A percentile compares a stretch with the other conserved stretches of the same genome.
Conservation (phyloP, 192 early-diverging fungal species). For the Coemansia guatemalensis region DNA sequence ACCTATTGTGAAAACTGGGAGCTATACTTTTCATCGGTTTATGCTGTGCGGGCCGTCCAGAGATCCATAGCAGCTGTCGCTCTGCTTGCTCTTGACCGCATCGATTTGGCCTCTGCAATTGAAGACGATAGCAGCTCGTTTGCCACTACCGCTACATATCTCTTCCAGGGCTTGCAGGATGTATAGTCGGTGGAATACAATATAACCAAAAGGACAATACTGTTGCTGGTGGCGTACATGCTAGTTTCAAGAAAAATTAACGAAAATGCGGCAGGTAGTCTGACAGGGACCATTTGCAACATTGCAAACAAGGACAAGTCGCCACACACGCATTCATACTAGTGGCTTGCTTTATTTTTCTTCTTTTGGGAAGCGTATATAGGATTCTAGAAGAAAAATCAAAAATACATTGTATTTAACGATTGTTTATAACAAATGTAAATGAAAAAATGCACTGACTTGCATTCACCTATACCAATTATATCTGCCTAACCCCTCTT, state of each 20-base stretch:
- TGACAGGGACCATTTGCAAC: neutral
- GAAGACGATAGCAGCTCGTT: slow-evolving; percentile 5
- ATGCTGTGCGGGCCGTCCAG: neutral
- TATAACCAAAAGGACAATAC: neutral
- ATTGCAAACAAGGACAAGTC: neutral
- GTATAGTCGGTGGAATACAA: neutral
- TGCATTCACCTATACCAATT: neutral
- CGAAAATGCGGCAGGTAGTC: neutral
- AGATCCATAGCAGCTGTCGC: slow-evolving; percentile 10
- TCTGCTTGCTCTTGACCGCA: slow-evolving; percentile 18
- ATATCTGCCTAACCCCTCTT: neutral
- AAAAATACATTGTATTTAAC: slow-evolving; percentile 1
- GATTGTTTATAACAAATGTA: neutral
- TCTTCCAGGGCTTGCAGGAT: neutral
- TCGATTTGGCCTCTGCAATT: slow-evolving; percentile 11
- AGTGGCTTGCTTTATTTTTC: neutral
- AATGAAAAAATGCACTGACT: neutral
- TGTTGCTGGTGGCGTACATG: neutral
- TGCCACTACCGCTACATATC: slow-evolving; percentile 2
- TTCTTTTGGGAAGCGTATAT: neutral
- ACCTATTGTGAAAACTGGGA: slow-evolving; percentile 14
- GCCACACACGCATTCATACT: neutral
- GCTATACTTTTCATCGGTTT: neutral
- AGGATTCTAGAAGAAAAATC: neutral
- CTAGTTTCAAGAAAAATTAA: neutral